Evolutionary conservation across 225 moss, liverwort and hornwort genomes (phyloP), one percentile per base, ranked within the genome.

Genomic region (Asterella californica): DNA sequence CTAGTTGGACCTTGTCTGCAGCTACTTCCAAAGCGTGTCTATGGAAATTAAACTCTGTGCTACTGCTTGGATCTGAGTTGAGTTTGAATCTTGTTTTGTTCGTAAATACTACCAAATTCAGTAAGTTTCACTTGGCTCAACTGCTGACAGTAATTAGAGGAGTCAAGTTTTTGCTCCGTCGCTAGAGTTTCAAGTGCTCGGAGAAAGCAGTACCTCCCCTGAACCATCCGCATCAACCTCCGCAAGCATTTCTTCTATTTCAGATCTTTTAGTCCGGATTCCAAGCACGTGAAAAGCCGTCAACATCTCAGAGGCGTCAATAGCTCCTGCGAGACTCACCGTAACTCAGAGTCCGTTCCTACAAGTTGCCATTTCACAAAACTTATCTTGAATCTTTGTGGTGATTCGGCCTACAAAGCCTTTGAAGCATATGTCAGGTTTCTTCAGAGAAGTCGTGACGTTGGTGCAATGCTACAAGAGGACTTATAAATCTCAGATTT

Each of bases 171-270:
- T 42, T 42, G 42, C 42, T 42, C 42, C 42, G 7, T 42, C 42
- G 42, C 4, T 7, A 42, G n/a, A n/a, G n/a, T n/a, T n/a, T n/a
- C n/a, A n/a, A n/a, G n/a, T n/a, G n/a, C n/a, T n/a, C 2, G 14
- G 29, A 11, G 29, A 12, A 65, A 65, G 2, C 4, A 71, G 0
- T 83, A 97, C 96, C 86, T 94, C 93, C 12, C 93, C 93, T 0
- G 94, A 94, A 18, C 94, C 97, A 84, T 97, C 92, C 0, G 91
- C 92, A 70, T 89, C 90, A 36, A 91, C 86, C 74, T 87, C 87
- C 37, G 87, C 89, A 52, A 87, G 85, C 79, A 90, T 90, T 81
- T 82, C 84, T 45, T 90, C 85, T 21, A 94, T 88, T 82, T 94
- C 91, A 10, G 89, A 81, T 76, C 80, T 84, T 83, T 85, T 88